These are phyloP conservation scores for Ceratobasidium sp. DNA, from an alignment of 1,284 basidiomycete species.

Conservation along the genomic window DNA sequence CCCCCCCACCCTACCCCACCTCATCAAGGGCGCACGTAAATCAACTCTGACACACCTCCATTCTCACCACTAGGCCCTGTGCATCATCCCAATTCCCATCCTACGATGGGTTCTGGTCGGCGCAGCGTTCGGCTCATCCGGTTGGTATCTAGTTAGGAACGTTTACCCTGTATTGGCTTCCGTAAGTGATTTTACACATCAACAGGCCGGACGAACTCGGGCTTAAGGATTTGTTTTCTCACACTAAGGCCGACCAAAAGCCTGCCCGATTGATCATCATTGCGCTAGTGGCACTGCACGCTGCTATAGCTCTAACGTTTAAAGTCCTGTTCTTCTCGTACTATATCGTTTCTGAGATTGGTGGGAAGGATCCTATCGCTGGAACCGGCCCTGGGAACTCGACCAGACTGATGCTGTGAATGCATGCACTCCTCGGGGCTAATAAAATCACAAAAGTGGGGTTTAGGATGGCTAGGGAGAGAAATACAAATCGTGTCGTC, in stretches of 20 bases:
- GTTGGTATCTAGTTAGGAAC: constrained; percentile 84
- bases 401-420: constrained; percentile 25
- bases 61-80: constrained; percentile 71
- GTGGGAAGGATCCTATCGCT: constrained; percentile 54
- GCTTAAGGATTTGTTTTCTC: constrained; percentile 2
- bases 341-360: constrained; percentile 70
- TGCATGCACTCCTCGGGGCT: background rate
- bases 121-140: constrained; percentile 76
- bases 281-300: constrained; percentile 73
- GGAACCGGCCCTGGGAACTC: constrained; percentile 37
- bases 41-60: constrained; percentile 39
- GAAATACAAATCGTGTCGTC: constrained; percentile 13
- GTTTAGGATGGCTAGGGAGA: constrained; percentile 1
- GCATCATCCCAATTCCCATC: constrained; percentile 81
- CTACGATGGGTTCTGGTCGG: constrained; percentile 83
- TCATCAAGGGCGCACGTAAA: background rate
- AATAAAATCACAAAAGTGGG: background rate
- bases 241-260: constrained; percentile 80
- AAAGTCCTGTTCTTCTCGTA: constrained; percentile 90
- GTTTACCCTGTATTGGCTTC: constrained; percentile 88
- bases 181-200: too few species aligned
- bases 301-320: constrained; percentile 80
- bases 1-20: constrained; percentile 41
- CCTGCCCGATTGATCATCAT: constrained; percentile 82
- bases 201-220: too few species aligned